phyloP scores from a whole-genome alignment of 306 rosid genomes.

The Trifolium repens region DNA sequence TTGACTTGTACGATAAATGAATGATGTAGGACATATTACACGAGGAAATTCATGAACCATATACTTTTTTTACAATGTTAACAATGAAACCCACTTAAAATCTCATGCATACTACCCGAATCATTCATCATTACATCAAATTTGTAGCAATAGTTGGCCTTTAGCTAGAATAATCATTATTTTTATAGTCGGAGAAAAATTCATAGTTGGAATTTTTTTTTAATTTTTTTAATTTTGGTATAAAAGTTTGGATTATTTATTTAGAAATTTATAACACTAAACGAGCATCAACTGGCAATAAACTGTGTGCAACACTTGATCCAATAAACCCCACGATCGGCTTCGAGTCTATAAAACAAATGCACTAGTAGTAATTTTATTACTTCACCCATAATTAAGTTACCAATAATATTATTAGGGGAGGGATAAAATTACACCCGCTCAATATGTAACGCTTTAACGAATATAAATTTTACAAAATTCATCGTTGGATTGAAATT shows the following conservation, averaged over 20 bases:
- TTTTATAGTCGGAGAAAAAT: constrained; percentile 22
- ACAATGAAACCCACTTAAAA: too few relatives aligned
- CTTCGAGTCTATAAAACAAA: neutral
- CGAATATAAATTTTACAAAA: too few relatives aligned
- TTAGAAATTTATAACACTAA: constrained; percentile 5
- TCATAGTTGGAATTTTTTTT: constrained; percentile 51
- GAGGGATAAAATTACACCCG: too few relatives aligned
- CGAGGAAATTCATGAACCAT: constrained; percentile 39
- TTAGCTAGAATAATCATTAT: neutral
- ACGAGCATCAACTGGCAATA: constrained; percentile 35
- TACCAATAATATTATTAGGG: too few relatives aligned
- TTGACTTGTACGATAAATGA: constrained; percentile 34
- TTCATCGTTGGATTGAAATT: too few relatives aligned
- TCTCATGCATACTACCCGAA: too few relatives aligned
- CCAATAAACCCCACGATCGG: constrained; percentile 53
- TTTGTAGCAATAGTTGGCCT: neutral
- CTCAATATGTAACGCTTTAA: too few relatives aligned
- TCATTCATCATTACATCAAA: too few relatives aligned
- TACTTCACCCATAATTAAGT: too few relatives aligned
- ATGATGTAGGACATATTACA: neutral
- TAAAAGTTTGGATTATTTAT: constrained; percentile 46
- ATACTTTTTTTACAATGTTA: neutral
- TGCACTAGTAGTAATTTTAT: neutral
- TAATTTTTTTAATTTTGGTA: too few relatives aligned
- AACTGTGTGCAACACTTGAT: constrained; percentile 55